Conservation (phyloP, 495 filamentous ascomycete species). For the Hypoxylon lenormandii region DNA sequence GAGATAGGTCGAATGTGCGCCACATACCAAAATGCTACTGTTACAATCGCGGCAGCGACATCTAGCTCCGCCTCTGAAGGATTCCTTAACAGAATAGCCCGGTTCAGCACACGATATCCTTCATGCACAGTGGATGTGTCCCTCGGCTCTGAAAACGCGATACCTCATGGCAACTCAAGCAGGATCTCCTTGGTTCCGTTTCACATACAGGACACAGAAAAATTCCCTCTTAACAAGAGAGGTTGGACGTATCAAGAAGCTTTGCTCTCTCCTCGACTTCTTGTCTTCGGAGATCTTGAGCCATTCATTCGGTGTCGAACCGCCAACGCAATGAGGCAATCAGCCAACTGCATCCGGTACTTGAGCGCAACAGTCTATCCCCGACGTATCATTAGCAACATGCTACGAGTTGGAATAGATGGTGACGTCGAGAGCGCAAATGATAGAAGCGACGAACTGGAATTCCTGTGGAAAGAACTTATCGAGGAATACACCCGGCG, state of each 20-base stretch:
- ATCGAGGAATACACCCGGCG: constrained; percentile 37
- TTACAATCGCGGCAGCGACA: constrained; percentile 31
- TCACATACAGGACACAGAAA: constrained; percentile 16
- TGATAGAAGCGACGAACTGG: constrained; percentile 22
- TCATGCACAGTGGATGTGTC: constrained; percentile 20
- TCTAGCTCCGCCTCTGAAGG: constrained; percentile 24
- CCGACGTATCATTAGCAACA: constrained; percentile 22
- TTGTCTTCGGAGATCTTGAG: constrained; percentile 36
- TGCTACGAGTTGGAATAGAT: not conserved
- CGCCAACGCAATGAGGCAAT: constrained; percentile 24
- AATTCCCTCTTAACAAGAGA: constrained; percentile 31
- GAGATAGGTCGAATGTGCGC: constrained; percentile 41
- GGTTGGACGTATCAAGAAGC: constrained; percentile 36
- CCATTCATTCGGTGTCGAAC: constrained; percentile 35
- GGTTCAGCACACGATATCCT: constrained; percentile 19
- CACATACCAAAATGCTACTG: constrained; percentile 23
- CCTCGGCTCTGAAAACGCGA: not conserved
- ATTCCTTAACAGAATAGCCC: constrained; percentile 16
- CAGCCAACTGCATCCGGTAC: constrained; percentile 27
- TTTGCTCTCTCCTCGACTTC: constrained; percentile 19
- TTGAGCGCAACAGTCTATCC: constrained; percentile 13
- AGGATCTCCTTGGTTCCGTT: constrained; percentile 21
- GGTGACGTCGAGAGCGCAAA: constrained; percentile 1
- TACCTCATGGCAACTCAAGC: not conserved
- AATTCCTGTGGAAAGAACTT: constrained; percentile 29